Evolutionary conservation across 805 yeast species (phyloP), one percentile per base, ranked within the genome.

Genomic region (Jamesozyma hellenica): DNA sequence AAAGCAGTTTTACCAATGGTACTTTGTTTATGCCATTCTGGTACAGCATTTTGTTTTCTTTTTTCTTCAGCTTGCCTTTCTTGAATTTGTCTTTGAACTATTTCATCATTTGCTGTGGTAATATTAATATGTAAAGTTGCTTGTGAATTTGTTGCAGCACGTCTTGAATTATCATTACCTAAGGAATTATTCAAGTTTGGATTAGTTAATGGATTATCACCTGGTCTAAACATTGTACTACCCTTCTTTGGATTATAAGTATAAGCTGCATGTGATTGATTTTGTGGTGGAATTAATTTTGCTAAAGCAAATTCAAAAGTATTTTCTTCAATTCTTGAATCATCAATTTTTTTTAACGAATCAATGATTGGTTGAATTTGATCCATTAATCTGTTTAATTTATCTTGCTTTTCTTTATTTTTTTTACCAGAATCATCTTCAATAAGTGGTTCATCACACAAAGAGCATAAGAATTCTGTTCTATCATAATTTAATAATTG

Each of bases 1-100:
- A 75, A 59, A 3, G 71, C 68, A 12, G 71, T 61, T 49, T 78
- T 70, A 34, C 95, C 95, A 48, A 90, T 90, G 0, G 99, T 88
- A 55, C 90, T 77, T 50, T 81, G 80, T 47, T 82, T 77, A 58
- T 92, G 95, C 99, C 99, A 92, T 23, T 92, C 80, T 7, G 99
- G 99, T 49, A 92, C 70, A 4, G 96, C 96, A 58, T 92, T 92
- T 60, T 90, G 96, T 55, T 82, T 80, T 60, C 88, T 60, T 72
- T 79, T 60, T 74, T 77, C 71, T 72, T 78, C 66, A 68, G 77
- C 62, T 58, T 82, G 81, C 55, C 74, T 67, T 50, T 77, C 78
- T 55, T 68, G 72, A 51, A 72, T 71, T 61, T 79, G 87, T 49
- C 76, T 72, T 55, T 72, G 78, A 48, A 72, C 70, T 44, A 77